Evolutionary conservation across 345 rosid genomes (phyloP), one percentile per base, ranked within the genome.

Genomic region (Camelina laxa): DNA sequence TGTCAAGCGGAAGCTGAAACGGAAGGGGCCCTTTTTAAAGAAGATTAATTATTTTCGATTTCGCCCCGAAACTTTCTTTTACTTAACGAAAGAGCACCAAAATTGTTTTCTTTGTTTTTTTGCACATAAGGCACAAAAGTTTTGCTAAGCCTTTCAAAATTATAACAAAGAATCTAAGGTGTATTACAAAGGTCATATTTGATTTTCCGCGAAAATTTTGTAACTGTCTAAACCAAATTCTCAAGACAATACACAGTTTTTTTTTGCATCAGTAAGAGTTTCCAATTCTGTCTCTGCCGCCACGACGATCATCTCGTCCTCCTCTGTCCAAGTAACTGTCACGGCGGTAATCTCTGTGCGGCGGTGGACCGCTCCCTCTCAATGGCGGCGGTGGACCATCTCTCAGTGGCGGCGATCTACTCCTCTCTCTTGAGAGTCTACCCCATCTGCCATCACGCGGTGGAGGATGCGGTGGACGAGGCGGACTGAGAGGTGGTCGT

Each of bases 341-440:
- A 30, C 86, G 87, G 6, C 82, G 87, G 63, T 81, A 82, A 54
- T 84, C 88, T 67, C 83, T 88, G 2, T 73, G 75, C 24, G 82
- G 97, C 0, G 91, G 86, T 68, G 65, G 86, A 10, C 36, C 79
- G 13, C 80, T 87, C 69, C 92, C 88, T 71, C 92, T 86, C 41
- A 83, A n/a, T 50, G 48, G 70, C 0, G 95, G 98, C 0, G 95
- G 87, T 68, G 65, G 86, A 8, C 36, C 79, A n/a, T 80, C 88
- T 71, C 93, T 85, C 14, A 84, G 14, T 50, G 63, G 70, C 0
- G 95, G 98, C 0, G 98, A 90, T 53, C 97, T 85, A 80, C 93
- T 91, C 81, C 97, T 88, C 75, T 89, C 96, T 76, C 97, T 89
- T 41, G 80, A 12, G 55, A 85, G 82, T 0, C 80, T 87, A 19